Conservation (phyloP, 2,329 filamentous ascomycete species). For the Claviceps africana region DNA sequence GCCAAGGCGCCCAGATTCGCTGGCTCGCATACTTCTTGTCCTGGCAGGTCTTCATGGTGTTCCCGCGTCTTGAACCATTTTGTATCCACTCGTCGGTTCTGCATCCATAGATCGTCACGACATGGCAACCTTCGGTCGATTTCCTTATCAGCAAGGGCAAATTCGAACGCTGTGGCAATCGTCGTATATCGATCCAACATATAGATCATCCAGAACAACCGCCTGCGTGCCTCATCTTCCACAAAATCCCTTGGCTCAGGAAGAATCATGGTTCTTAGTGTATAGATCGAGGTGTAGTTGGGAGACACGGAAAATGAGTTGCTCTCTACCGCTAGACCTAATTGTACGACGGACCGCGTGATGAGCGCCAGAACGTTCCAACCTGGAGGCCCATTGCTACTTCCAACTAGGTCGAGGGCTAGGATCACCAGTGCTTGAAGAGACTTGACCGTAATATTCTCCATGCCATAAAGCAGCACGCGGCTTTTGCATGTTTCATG, state of each 20-base stretch:
- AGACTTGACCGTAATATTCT: conserved; percentile 79
- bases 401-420: conserved; percentile 71
- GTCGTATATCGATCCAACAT: conserved; percentile 81
- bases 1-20: conserved; percentile 80
- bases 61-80: conserved; percentile 57
- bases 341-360: conserved; percentile 73
- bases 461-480: conserved; percentile 74
- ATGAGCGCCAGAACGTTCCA: conserved; percentile 89
- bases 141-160: conserved; percentile 76
- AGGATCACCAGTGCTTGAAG: conserved; percentile 79
- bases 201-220: conserved; percentile 92
- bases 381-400: conserved; percentile 76
- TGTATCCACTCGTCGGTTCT: conserved; percentile 73
- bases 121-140: conserved; percentile 80
- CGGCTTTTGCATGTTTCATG: conserved; percentile 72
- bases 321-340: conserved; percentile 71
- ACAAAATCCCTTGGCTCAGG: conserved; percentile 75
- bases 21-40: conserved; percentile 40
- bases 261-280: conserved; percentile 68
- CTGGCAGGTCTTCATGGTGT: conserved; percentile 28
- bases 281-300: conserved; percentile 75
- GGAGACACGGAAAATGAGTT: conserved; percentile 69
- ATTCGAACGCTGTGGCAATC: conserved; percentile 82
- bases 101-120: conserved; percentile 71
- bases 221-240: conserved; percentile 72